Evolutionary conservation across 2,329 filamentous ascomycete genomes (phyloP), one percentile per base, ranked within the genome.

Genomic region (Aspergillus sp.): DNA sequence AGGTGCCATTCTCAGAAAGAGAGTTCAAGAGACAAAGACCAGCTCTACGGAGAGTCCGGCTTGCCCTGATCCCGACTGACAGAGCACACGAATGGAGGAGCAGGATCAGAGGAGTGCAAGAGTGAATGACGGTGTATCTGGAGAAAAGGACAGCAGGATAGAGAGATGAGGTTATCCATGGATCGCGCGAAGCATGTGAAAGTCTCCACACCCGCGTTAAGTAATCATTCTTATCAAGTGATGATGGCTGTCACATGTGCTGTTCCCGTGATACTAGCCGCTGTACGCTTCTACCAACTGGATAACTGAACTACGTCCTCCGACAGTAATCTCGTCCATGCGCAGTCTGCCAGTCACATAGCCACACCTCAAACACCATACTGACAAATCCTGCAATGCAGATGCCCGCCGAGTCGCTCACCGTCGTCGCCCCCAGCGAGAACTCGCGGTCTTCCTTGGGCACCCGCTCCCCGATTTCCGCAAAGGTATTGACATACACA

Each of bases 401-500:
- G 32, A 97, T 95, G 0, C 94, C 93, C 0, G 78, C 92, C 38
- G 89, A 94, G 69, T 97, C 94, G 66, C 90, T 95, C 38, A 96
- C 93, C 22, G 88, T 95, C 2, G 91, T 94, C 0, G 92, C 93
- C 0, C 89, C 86, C 1, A 99, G 75, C 54, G 90, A 95, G 66
- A 97, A 97, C 73, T 99, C 94, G 5, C 93, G 82, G 49, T 96
- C 91, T 30, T 85, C 82, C 4, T 80, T 76, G 0, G 85, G 84
- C 1, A 96, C 85, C 6, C 86, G 85, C 63, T 96, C 90, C 68
- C 90, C 87, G 56, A 99, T 96, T 67, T 95, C 89, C 0, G 92
- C 90, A 71, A 97, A 99, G 0, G 92, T 96, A 64, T 93, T 95
- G 54, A 97, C 92, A 64, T 99, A 99, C 0, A 97, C 94, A 3